Evolutionary conservation across 148 eudicot species (phyloP), one percentile per base, ranked within the genome.

Genomic region (Cornus kousa): DNA sequence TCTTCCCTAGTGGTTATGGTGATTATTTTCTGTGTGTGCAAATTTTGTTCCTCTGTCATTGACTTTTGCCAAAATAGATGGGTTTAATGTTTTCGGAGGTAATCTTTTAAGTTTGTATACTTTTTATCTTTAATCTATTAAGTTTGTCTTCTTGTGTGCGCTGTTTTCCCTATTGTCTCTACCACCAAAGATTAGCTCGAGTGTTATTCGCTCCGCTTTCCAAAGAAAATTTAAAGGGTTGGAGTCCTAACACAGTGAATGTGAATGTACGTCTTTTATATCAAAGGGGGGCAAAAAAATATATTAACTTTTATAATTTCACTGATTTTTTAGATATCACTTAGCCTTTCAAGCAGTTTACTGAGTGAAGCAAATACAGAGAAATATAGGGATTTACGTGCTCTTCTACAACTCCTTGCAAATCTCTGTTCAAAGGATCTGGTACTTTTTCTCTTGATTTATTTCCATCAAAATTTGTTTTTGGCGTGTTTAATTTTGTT

Each of bases 321-420:
- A 53, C 68, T 74, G 55, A 28, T 28, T 78, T 67, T 68, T 77
- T 67, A 89, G 28, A 28, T 28, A 28, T 28, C 28, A 28, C 28
- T 28, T 28, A 1, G 28, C 28, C 28, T 28, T 28, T 28, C 99
- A 82, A 93, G 87, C 86, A 85, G 91, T 79, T 87, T 93, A 81
- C 86, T 75, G 62, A 88, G 81, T 82, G 99, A 96, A 86, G 98
- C 89, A 71, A 86, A 92, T 86, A 82, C 91, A 19, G 99, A 92
- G 86, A 92, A 90, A 84, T 92, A 90, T 82, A 93, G 84, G 88
- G 98, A 93, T 89, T 82, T 96, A 39, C 95, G 99, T 57, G 99
- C 95, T 80, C 87, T 96, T 67, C 84, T 96, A 79, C 98, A 90
- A 82, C 95, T 96, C 74, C 95, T 96, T 81, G 77, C 93, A 73